Base-by-base conservation (phyloP, 257 asterid species). In the Solanum paucissectum region DNA sequence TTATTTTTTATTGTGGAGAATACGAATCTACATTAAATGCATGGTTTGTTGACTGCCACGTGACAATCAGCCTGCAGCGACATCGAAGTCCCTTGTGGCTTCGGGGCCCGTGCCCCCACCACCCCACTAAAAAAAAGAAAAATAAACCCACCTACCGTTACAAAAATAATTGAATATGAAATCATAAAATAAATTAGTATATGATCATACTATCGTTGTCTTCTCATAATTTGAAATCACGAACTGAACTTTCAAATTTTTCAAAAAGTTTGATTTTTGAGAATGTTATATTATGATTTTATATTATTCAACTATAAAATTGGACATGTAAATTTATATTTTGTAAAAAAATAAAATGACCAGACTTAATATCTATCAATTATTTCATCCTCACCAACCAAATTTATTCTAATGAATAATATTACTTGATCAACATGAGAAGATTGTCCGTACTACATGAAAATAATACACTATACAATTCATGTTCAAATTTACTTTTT, bases 371-470 rank as follows among this genome's bases (percentile, higher is more conserved):
- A 55, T 18, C n/a, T 55, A 18, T 0, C 0, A 18, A 55, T 0
- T 55, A 7, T 55, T 55, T 18, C n/a, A 55, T 55, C n/a, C n/a
- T 55, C 0, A 9, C 4, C 64, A 55, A 2, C n/a, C n/a, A 55
- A 7, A 55, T 55, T 55, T 55, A 55, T 52, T 52, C 1, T 49
- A 6, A 49, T 49, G 7, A 0, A 16, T 49, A 5, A 9, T 55
- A 55, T 55, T 55, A 55, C 4, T 55, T 18, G 4, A 18, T 52
- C 2, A 0, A 52, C 4, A 10, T 52, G 62, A 55, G 4, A 55
- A 2, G 0, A 55, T 55, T 55, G 1, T 55, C 1, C 4, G 0
- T 6, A 52, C 0, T 52, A 52, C 0, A 1, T 55, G 4, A 18
- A 6, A 52, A 18, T 6, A 18, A 55, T 55, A 18, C 64, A 18